Evolutionary conservation across 148 eudicot genomes (phyloP), one percentile per base, ranked within the genome.

Genomic region (Amaranthus hypochondriacus): DNA sequence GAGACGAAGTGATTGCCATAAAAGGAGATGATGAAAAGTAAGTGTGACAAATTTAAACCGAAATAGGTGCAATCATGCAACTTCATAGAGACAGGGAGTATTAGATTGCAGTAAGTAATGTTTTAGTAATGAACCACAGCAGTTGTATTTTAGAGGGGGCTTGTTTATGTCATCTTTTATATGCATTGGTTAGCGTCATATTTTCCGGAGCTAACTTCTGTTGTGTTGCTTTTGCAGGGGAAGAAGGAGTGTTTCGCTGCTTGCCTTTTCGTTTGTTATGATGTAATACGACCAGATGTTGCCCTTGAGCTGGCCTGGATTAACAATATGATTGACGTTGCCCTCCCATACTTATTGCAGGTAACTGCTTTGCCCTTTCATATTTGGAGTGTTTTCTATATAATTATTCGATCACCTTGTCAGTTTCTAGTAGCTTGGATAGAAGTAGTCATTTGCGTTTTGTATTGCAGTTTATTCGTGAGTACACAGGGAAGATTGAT

Each of bases 261-360:
- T 6, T 92, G 97, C 80, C 96, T 95, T 15, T 95, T 92, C 68
- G 98, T 92, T 66, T 95, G 96, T 69, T 95, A 95, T 53, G 98
- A 92, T 81, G 84, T 92, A 76, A 85, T 95, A 69, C 93, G 98
- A 11, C 76, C 93, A 12, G 98, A 95, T 80, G 97, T 95, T 70
- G 98, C 92, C 53, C 91, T 95, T 75, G 98, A 95, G 72, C 96
- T 95, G 55, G 99, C 99, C 66, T 95, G 99, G 99, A 88, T 95
- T 86, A 95, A 95, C 83, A 95, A 90, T 74, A 95, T 95, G 97
- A 84, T 95, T 5, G 99, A 95, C 79, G 92, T 95, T 66, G 99
- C 99, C 75, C 89, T 95, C 96, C 99, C 99, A 14, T 95, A 92
- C 84, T 89, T 95, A 62, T 81, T 95, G 72, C 99, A 95, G 99